phyloP scores from a whole-genome alignment of 345 rosid genomes.

The Lenwebbia sp. region DNA sequence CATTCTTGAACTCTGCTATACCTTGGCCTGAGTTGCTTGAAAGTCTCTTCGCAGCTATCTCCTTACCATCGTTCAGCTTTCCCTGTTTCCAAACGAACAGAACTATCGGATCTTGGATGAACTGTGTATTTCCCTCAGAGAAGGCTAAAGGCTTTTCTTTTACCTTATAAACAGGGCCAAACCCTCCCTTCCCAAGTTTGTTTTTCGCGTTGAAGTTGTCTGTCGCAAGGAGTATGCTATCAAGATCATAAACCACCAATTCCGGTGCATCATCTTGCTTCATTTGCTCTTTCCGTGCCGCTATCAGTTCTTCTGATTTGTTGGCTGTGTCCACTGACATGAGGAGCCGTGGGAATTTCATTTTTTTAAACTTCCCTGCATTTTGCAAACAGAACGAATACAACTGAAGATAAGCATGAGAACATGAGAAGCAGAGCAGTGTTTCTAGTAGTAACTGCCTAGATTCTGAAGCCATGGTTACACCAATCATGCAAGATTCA shows the following conservation, averaged over 20 bases:
- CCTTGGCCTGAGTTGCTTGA: constrained; percentile 57
- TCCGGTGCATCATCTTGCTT: background rate
- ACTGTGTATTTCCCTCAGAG: background rate
- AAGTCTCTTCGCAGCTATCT: constrained; percentile 55
- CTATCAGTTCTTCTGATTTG: background rate
- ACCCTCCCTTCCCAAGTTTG: constrained; percentile 6
- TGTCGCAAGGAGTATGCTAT: background rate
- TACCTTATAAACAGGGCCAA: constrained; percentile 8
- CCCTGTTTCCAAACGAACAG: constrained; percentile 22
- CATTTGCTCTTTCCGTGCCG: background rate
- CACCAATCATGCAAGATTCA: background rate
- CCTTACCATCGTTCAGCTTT: constrained; percentile 19
- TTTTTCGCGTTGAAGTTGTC: background rate
- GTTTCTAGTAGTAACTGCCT: background rate
- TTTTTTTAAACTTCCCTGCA: background rate
- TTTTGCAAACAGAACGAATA: background rate
- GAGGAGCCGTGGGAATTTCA: background rate
- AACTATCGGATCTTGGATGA: constrained; percentile 1
- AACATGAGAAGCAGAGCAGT: background rate
- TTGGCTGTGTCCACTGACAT: background rate
- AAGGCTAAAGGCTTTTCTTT: background rate
- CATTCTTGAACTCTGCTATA: constrained; percentile 39
- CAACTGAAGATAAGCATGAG: background rate
- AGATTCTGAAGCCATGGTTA: background rate
- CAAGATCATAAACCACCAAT: background rate